A percentile compares a stretch with the other conserved stretches of the same genome.
These are phyloP conservation scores for Arthrobotrys sphaeroides DNA, from an alignment of 2,329 filamentous ascomycete species.

Conservation along the genomic window DNA sequence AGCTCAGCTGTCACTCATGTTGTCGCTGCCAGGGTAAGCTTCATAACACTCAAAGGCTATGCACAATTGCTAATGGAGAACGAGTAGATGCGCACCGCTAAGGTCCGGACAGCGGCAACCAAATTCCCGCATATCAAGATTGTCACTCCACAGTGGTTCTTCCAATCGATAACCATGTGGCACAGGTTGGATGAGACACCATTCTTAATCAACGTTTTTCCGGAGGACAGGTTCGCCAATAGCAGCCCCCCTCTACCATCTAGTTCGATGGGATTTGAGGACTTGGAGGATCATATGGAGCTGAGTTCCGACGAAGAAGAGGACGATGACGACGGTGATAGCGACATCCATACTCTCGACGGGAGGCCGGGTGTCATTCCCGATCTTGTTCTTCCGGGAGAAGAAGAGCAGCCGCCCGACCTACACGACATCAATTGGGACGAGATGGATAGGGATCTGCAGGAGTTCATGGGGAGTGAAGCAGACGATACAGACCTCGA, in stretches of 20 bases:
- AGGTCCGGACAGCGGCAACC: conserved; percentile 82
- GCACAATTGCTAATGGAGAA: conserved; percentile 58
- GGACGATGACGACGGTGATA: conserved; percentile 58
- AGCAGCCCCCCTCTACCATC: conserved; percentile 62
- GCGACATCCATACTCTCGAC: conserved; percentile 49
- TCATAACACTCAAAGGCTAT: conserved; percentile 62
- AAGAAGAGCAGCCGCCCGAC: conserved; percentile 59
- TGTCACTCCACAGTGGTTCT: conserved; percentile 89
- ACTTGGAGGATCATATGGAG: conserved; percentile 59
- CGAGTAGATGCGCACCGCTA: conserved; percentile 82
- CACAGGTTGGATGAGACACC: conserved; percentile 78
- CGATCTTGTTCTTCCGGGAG: conserved; percentile 57
- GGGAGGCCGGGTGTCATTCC: conserved; percentile 58
- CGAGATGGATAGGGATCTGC: conserved; percentile 49
- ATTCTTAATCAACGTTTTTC: conserved; percentile 80
- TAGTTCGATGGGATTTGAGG: conserved; percentile 58
- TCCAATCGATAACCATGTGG: conserved; percentile 86
- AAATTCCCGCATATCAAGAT: conserved; percentile 84
- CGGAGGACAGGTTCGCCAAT: conserved; percentile 66
- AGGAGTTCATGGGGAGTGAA: conserved; percentile 50
- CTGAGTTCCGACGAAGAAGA: conserved; percentile 64
- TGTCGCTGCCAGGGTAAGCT: conserved; percentile 63
- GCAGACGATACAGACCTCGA: conserved; percentile 51
- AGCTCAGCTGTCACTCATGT: conserved; percentile 65
- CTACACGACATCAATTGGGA: conserved; percentile 56